Conservation (phyloP, 2,329 filamentous ascomycete genomes). For the Cercospora zeina region DNA sequence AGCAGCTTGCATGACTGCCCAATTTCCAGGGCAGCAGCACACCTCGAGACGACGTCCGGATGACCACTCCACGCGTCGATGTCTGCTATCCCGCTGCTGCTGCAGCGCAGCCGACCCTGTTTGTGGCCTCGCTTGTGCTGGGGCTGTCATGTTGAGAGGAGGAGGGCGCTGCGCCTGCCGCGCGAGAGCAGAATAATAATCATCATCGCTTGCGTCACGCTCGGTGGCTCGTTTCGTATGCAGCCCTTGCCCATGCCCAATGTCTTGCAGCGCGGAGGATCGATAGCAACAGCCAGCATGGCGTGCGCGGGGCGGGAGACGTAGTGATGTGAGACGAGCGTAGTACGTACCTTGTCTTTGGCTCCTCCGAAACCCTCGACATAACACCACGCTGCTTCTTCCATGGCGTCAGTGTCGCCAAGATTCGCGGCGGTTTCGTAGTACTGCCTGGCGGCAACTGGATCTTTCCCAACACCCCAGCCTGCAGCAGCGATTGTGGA, state of each 20-base stretch:
- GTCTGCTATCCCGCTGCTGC: neutral
- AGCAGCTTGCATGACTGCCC: conserved; percentile 32
- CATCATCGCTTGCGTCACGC: neutral
- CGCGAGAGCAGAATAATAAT: neutral
- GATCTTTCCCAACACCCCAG: conserved; percentile 86
- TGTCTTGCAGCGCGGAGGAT: neutral
- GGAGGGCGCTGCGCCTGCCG: neutral
- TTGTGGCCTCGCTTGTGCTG: conserved; percentile 7
- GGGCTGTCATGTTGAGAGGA: neutral
- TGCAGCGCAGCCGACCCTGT: conserved; percentile 1
- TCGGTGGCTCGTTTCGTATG: neutral
- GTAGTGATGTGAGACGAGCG: neutral
- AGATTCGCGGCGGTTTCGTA: conserved; percentile 97
- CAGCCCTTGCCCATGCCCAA: neutral
- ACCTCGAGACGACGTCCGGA: conserved; percentile 2
- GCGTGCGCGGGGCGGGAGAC: neutral
- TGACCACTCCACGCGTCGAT: conserved; percentile 6
- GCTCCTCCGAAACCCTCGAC: conserved; percentile 94
- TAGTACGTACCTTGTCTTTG: conserved; percentile 89
- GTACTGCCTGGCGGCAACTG: conserved; percentile 82
- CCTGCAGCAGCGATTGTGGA: conserved; percentile 39
- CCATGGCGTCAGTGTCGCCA: conserved; percentile 96
- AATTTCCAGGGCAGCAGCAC: conserved; percentile 27
- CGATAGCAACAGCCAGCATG: neutral
- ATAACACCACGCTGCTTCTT: conserved; percentile 95